Percentiles rank a stretch among this genome's conserved stretches.
Evolutionary conservation across 2,329 filamentous ascomycete genomes (phyloP).

Genomic region (Teratosphaeria destructans): DNA sequence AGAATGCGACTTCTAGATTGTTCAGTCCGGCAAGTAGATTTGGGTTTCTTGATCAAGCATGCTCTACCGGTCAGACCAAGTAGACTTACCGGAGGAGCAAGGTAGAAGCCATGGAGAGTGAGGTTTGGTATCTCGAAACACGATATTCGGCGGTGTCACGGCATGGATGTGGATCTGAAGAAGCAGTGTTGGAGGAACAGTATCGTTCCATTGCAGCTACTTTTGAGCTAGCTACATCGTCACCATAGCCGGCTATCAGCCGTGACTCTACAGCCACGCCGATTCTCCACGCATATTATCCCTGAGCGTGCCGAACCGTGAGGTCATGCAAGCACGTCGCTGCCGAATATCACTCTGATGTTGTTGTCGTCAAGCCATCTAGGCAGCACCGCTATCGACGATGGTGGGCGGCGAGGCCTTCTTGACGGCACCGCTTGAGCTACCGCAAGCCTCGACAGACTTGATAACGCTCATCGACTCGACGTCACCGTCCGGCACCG

Average conservation of each 20-base stretch:
- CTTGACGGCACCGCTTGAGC: conserved; percentile 43
- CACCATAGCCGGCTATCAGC: neutral
- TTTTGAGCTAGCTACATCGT: neutral
- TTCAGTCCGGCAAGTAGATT: no score
- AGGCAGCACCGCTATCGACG: conserved; percentile 35
- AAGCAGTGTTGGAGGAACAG: neutral
- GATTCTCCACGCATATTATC: neutral
- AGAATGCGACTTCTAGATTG: no score
- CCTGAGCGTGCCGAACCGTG: neutral
- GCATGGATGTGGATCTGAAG: no score
- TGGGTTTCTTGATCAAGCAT: no score
- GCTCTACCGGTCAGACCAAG: no score
- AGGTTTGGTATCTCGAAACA: no score
- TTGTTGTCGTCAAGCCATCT: conserved; percentile 6
- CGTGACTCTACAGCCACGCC: neutral
- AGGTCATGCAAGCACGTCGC: neutral
- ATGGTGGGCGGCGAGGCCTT: conserved; percentile 44
- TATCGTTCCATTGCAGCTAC: neutral
- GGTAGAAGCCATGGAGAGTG: no score
- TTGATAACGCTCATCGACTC: conserved; percentile 46
- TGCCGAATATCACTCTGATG: neutral
- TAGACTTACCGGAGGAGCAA: no score
- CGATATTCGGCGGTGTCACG: no score
- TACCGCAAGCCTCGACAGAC: conserved; percentile 50
- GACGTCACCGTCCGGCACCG: conserved; percentile 48